Evolutionary conservation across 129 eudicot species (phyloP), one percentile per base, ranked within the genome.

Genomic region (Gnaphalium uliginosum): DNA sequence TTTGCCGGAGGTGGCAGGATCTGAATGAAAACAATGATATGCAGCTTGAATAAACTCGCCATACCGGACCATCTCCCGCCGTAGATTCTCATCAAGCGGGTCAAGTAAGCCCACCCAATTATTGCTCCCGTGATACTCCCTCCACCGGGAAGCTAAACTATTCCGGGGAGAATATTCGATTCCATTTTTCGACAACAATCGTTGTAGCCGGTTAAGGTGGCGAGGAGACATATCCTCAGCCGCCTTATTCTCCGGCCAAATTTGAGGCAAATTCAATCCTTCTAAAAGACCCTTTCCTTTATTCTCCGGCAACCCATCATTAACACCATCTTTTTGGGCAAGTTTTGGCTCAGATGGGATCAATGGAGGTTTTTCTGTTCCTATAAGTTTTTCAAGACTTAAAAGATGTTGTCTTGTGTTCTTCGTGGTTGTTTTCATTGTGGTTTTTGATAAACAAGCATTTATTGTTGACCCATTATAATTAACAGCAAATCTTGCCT

Each of bases 21-120:
- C 68, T 0, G 93, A 85, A 67, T 93, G 85, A 62, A 93, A 93
- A 68, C 89, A 78, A 48, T 84, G 97, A 72, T 93, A 93, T 3
- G 98, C 98, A 0, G 97, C 97, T 76, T 93, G 98, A 73, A 93
- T 84, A 72, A 93, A 93, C 90, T 93, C 98, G 1, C 98, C 98
- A 69, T 83, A 93, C 27, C 93, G 81, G 26, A 93, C 90, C 80
- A 93, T 80, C 71, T 93, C 98, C n/a, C 98, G 88, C 62, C 98
- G 96, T 68, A 93, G 93, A 86, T 93, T 93, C 86, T 88, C 96
- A 69, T 93, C 93, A 29, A 93, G 91, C 41, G 98, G 98, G 66
- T 93, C 97, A 5, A 93, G 86, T 14, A 93, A 43, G 11, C 97
- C 98, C 48, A 67, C 74, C 98, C 98, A 93, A 65, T 93, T 88